Percentiles rank a stretch among this genome's conserved stretches.
These are phyloP conservation scores for Cicer yamashitae DNA, from an alignment of 306 rosid genomes.

Conservation along the genomic window DNA sequence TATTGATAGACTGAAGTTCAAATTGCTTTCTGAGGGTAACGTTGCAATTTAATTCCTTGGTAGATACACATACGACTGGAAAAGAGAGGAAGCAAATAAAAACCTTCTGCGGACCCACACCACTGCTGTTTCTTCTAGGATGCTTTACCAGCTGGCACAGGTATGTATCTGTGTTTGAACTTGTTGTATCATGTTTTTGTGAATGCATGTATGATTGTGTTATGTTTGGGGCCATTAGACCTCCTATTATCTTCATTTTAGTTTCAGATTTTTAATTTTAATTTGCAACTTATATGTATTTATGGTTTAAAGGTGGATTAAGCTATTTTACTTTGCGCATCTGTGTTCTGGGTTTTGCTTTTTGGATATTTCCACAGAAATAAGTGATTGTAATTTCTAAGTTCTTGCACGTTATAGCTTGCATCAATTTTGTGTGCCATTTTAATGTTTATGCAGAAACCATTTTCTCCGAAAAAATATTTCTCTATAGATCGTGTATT, in stretches of 20 bases:
- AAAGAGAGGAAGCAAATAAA: conserved; percentile 91
- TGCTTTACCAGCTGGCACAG: conserved; percentile 88
- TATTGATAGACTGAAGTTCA: conserved; percentile 1
- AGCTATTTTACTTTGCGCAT: conserved; percentile 28
- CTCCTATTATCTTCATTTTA: conserved; percentile 12
- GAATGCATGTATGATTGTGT: conserved; percentile 13
- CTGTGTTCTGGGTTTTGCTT: neutral
- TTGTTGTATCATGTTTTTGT: conserved; percentile 16
- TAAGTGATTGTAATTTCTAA: neutral
- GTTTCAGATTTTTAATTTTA: conserved; percentile 9
- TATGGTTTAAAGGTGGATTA: conserved; percentile 2
- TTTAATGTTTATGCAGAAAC: conserved; percentile 64
- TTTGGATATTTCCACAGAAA: too few relatives aligned
- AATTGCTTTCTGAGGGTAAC: conserved; percentile 28
- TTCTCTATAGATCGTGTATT: conserved; percentile 97
- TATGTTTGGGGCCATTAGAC: conserved; percentile 24
- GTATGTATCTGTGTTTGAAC: conserved; percentile 51
- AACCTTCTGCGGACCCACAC: conserved; percentile 93
- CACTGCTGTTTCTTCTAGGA: conserved; percentile 90
- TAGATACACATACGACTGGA: conserved; percentile 87
- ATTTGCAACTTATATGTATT: conserved; percentile 6
- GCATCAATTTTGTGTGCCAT: neutral
- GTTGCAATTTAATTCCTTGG: conserved; percentile 32
- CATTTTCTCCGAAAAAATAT: conserved; percentile 83
- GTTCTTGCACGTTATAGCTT: conserved; percentile 9